Percentiles rank a stretch among this genome's conserved stretches.
Conservation (phyloP, 352 stramenopile genomes). For the Phytophthora idaei region DNA sequence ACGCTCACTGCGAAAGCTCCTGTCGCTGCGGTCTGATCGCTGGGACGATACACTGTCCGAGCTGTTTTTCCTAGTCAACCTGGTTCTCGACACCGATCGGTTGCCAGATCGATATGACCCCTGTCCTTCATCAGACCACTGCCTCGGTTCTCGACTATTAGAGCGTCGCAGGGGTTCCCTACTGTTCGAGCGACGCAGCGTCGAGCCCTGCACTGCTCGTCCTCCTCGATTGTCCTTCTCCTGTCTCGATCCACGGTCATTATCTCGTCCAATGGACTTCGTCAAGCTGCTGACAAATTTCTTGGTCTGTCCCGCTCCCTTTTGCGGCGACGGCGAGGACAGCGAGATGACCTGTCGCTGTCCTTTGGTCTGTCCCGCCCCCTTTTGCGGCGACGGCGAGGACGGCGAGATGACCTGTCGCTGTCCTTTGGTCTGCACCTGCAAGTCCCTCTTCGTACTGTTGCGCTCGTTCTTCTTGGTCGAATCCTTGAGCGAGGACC, state of each 20-base stretch:
- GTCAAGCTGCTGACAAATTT: constrained; percentile 47
- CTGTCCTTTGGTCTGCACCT: constrained; percentile 34
- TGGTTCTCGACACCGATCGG: constrained; percentile 34
- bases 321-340: constrained; percentile 42
- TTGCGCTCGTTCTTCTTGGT: constrained; percentile 23
- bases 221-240: constrained; percentile 15
- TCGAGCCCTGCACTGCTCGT: constrained; percentile 19
- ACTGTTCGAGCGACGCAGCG: constrained; percentile 26
- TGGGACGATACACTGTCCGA: constrained; percentile 59
- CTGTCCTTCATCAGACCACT: constrained; percentile 17
- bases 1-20: constrained; percentile 35
- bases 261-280: constrained; percentile 35
- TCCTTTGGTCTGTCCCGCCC: constrained; percentile 26
- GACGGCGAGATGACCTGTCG: constrained; percentile 42
- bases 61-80: constrained; percentile 56
- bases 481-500: constrained; percentile 56
- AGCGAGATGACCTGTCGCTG: constrained; percentile 39
- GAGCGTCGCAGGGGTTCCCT: constrained; percentile 17
- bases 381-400: constrained; percentile 40
- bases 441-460: constrained; percentile 30
- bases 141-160: constrained; percentile 24
- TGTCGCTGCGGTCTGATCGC: constrained; percentile 51
- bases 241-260: constrained; percentile 22
- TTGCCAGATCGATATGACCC: constrained; percentile 29
- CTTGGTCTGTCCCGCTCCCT: constrained; percentile 25